Evolutionary conservation across 257 asterid genomes (phyloP).

Genomic region (Forsythia suspensa): DNA sequence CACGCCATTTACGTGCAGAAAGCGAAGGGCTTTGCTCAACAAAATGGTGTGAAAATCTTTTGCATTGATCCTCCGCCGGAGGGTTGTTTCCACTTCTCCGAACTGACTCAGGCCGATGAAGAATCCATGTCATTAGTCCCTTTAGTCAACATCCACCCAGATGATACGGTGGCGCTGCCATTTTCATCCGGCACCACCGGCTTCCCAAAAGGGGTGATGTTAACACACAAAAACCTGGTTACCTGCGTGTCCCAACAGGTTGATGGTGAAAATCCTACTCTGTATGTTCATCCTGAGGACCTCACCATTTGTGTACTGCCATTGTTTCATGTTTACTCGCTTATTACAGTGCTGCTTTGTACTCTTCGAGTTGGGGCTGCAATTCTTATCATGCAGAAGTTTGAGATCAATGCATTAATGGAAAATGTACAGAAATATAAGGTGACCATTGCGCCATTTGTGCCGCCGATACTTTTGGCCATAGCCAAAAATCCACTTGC

Average conservation of each 20-base stretch:
- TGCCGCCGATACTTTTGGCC: slow-evolving; percentile 60
- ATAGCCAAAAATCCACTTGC: slow-evolving; percentile 39
- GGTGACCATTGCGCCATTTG: slow-evolving; percentile 54
- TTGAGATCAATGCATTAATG: slow-evolving; percentile 37
- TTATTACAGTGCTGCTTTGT: slow-evolving; percentile 38
- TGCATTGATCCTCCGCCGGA: slow-evolving; percentile 32
- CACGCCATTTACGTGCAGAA: slow-evolving; percentile 42
- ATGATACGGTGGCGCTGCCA: slow-evolving; percentile 51
- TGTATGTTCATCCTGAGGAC: slow-evolving; percentile 26
- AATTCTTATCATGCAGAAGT: slow-evolving; percentile 46
- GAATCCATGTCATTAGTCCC: slow-evolving; percentile 1
- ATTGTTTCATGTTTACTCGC: slow-evolving; percentile 48
- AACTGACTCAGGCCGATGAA: slow-evolving; percentile 39
- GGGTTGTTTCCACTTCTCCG: slow-evolving; percentile 27
- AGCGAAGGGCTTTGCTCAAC: slow-evolving; percentile 15
- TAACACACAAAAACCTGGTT: slow-evolving; percentile 52
- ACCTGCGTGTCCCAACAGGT: slow-evolving; percentile 45
- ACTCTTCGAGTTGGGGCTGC: slow-evolving; percentile 45
- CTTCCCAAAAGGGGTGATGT: slow-evolving; percentile 60
- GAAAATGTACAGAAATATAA: slow-evolving; percentile 34
- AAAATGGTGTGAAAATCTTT: slow-evolving; percentile 25
- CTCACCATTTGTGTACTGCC: slow-evolving; percentile 48
- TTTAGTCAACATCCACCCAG: slow-evolving; percentile 24
- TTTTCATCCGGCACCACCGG: slow-evolving; percentile 72
- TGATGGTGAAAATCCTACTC: slow-evolving; percentile 55